Evolutionary conservation across 1,284 basidiomycete genomes (phyloP), one percentile per base, ranked within the genome.

Genomic region (Tilletia indica): DNA sequence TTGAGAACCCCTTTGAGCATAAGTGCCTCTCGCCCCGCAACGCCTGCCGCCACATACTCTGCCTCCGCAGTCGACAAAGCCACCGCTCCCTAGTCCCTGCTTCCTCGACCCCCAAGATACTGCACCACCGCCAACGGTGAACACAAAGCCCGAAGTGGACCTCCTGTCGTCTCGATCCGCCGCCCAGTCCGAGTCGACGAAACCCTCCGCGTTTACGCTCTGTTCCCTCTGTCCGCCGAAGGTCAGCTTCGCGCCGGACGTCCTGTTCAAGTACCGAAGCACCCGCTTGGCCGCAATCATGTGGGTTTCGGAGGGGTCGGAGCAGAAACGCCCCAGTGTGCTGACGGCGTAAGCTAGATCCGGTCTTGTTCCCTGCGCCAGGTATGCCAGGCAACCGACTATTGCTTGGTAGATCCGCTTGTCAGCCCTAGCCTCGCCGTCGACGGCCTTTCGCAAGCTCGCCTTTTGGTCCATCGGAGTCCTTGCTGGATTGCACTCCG

Each of bases 261-360:
- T 92, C 82, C 91, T 85, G n/a, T 85, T 83, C 0, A 88, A 82
- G 74, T 88, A 88, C 0, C 81, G 80, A 0, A 88, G 77, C 4
- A 87, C 81, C 4, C 82, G 81, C 19, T 86, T 85, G 0, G 85
- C 84, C 0, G 86, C 85, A 1, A 80, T 78, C 85, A 85, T 87
- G 74, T 88, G 87, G 0, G 64, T 71, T 9, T 45, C 69, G 9
- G 81, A 80, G 67, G 85, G 85, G 70, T 48, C 45, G 21, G 14
- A 47, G 42, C 58, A 49, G 64, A 67, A 87, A 71, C 84, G 83
- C 1, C 80, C 77, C 58, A 61, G 58, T 61, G 36, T 16, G 58
- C 58, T 34, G 58, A 34, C 31, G 58, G 25, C 58, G n/a, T 64
- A 2, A 6, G 38, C 12, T n/a, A n/a, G n/a, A n/a, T 88, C 86